Evolutionary conservation across 495 filamentous ascomycete genomes (phyloP), one percentile per base, ranked within the genome.

Genomic region (Pseudomonodictys pantanalensis): DNA sequence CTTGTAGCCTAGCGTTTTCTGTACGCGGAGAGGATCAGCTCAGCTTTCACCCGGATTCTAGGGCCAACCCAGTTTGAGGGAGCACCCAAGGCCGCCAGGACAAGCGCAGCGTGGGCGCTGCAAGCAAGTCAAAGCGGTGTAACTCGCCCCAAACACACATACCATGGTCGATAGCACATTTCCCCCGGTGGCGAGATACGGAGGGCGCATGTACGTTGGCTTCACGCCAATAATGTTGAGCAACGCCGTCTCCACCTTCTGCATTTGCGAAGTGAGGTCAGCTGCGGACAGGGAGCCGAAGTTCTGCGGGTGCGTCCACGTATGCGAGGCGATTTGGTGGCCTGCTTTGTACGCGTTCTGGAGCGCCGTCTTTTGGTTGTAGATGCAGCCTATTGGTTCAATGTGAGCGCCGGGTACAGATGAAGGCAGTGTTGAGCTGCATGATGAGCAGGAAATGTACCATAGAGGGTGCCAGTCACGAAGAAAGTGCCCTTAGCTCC

Each of bases 401-500:
- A 30, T 49, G 20, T 47, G 39, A 9, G 41, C 24, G 32, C 2
- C 41, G 41, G 12, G 18, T 15, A 2, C 30, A 17, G 12, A 23
- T 17, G 20, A 18, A 3, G 18, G 43, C 22, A 18, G 30, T 28
- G 44, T 26, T 15, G 39, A 12, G 29, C 6, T 23, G 33, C 33
- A 8, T 25, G 10, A 39, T 35, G 24, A 10, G 35, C 29, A 23
- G 22, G 18, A 5, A 6, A 24, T 23, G 44, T 45, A 7, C 79
- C 69, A 52, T 82, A 82, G 20, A 82, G 72, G 10, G 79, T 81
- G n/a, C 80, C 80, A 2, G 78, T 81, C 39, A 70, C 72, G 69
- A 82, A 82, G 66, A 82, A 82, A 35, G 79, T 82, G 28, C 71
- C 79, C 62, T 77, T 76, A 3, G 74, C 75, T 12, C 73, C 72